Base-by-base conservation (phyloP, 2,329 filamentous ascomycete species). In the Penicillium hesseltinei region DNA sequence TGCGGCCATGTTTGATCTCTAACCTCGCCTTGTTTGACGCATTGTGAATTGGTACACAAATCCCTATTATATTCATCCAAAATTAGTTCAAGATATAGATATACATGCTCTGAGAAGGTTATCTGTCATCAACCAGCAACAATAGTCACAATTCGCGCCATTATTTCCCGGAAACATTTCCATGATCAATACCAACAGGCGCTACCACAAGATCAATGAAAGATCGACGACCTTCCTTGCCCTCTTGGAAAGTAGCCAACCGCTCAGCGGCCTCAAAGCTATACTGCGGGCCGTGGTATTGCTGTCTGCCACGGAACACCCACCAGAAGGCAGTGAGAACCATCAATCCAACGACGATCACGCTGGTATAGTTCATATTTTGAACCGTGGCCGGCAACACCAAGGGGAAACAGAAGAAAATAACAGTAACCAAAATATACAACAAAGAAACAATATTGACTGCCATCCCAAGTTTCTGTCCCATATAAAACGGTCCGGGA, bases 391-490 rank as follows among this genome's bases (percentile, higher is more conserved):
- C 78, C 0, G 82, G 82, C 23, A 81, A 55, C 0, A 76, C 66
- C 50, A 77, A 78, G 0, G 83, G 82, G 65, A 84, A 88, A 66
- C 83, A 86, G 68, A 85, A 89, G 38, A 89, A 84, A 9, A 88
- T 81, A 4, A 84, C 79, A 70, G 85, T 88, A 0, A 81, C 80
- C 3, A 81, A 58, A 62, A 88, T 86, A 66, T 88, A 89, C 0
- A 74, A 67, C 61, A 83, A 81, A 1, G 82, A 78, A 0, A 84
- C 63, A 2, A 75, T 72, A 35, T 84, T 84, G 2, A 88, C 73
- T 0, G 73, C 59, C 58, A 82, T 85, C 0, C 81, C 84, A 2
- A 78, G 43, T 11, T 62, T 62, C 2, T 76, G 74, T 2, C 74
- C 72, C 78, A 88, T 82, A 60, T 75, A 79, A 64, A 88, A 89